Conservation (phyloP, 176 grass and related monocot species). For the Calamus simplicifolius region DNA sequence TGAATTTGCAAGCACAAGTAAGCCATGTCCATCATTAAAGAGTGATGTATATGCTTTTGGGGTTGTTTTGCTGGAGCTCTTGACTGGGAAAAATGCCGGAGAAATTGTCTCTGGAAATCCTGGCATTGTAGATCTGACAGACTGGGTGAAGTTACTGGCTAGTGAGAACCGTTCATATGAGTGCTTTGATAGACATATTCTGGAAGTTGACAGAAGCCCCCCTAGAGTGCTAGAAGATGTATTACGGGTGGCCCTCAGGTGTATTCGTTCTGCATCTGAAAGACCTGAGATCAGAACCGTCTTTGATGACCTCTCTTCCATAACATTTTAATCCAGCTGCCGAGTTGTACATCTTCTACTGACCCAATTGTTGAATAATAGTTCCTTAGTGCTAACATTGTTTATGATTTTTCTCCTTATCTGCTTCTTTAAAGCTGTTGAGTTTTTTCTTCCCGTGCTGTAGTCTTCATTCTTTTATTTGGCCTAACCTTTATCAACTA, state of each 20-base stretch:
- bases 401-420: slow-evolving; percentile 16
- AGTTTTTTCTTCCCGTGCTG: slow-evolving; percentile 7
- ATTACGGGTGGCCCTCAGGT: slow-evolving; percentile 59
- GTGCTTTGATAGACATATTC: slow-evolving; percentile 56
- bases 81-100: slow-evolving; percentile 66
- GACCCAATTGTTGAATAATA: slow-evolving; percentile 16
- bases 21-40: slow-evolving; percentile 83
- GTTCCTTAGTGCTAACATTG: slow-evolving; percentile 27
- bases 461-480: slow-evolving; percentile 41
- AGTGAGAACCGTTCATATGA: slow-evolving; percentile 49
- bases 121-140: slow-evolving; percentile 72
- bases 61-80: slow-evolving; percentile 69
- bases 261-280: slow-evolving; percentile 62
- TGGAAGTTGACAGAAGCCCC: slow-evolving; percentile 7
- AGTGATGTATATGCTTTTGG: slow-evolving; percentile 89
- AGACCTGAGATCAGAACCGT: slow-evolving; percentile 72
- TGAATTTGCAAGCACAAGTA: slow-evolving; percentile 71
- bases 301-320: slow-evolving; percentile 65
- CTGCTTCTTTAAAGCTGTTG: not conserved
- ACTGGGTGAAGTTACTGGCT: slow-evolving; percentile 78
- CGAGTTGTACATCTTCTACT: slow-evolving; percentile 57
- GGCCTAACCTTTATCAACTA: slow-evolving; percentile 17
- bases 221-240: slow-evolving; percentile 46
- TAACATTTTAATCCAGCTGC: slow-evolving; percentile 22
- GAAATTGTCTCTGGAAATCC: slow-evolving; percentile 63